Percentiles rank a stretch among this genome's conserved stretches.
These are phyloP conservation scores for Exophiala xenobiotica DNA, from an alignment of 2,329 filamentous ascomycete genomes.

Conservation along the genomic window DNA sequence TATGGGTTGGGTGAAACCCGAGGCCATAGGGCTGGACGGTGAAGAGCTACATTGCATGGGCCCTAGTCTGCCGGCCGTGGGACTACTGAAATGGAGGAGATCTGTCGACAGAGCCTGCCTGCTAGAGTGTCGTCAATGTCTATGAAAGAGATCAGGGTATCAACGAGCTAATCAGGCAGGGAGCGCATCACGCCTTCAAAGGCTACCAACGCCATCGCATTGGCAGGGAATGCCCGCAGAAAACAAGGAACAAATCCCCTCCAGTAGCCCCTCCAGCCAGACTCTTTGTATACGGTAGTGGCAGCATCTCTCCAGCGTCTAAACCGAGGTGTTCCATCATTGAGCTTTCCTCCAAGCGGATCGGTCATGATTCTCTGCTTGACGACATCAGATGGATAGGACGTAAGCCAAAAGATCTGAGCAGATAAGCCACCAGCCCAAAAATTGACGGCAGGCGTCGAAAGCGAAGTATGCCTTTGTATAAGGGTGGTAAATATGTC, in stretches of 20 bases:
- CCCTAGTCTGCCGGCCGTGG: too few relatives aligned
- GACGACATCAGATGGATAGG: slow-evolving; percentile 88
- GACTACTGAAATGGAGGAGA: too few relatives aligned
- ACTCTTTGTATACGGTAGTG: slow-evolving; percentile 70
- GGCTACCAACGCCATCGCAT: slow-evolving; percentile 86
- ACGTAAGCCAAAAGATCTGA: slow-evolving; percentile 91
- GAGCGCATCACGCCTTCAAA: slow-evolving; percentile 88
- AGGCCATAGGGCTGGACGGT: too few relatives aligned
- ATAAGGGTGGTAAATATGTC: slow-evolving; percentile 74
- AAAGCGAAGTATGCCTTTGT: slow-evolving; percentile 65
- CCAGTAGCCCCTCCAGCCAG: slow-evolving; percentile 80
- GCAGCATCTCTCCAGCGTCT: slow-evolving; percentile 78
- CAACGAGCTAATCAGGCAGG: slow-evolving; percentile 37
- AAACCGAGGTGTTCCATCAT: slow-evolving; percentile 68
- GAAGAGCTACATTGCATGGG: too few relatives aligned
- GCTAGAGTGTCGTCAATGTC: neutral
- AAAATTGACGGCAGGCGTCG: slow-evolving; percentile 83
- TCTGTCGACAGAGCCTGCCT: neutral
- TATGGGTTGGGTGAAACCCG: too few relatives aligned
- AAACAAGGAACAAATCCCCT: slow-evolving; percentile 93
- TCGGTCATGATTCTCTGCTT: slow-evolving; percentile 99
- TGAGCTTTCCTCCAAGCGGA: slow-evolving; percentile 68
- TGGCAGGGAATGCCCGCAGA: slow-evolving; percentile 88
- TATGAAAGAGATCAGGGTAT: neutral
- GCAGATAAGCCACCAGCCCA: slow-evolving; percentile 94